These are phyloP conservation scores for Peniophora sp. DNA, from an alignment of 1,284 basidiomycete species.

Conservation along the genomic window DNA sequence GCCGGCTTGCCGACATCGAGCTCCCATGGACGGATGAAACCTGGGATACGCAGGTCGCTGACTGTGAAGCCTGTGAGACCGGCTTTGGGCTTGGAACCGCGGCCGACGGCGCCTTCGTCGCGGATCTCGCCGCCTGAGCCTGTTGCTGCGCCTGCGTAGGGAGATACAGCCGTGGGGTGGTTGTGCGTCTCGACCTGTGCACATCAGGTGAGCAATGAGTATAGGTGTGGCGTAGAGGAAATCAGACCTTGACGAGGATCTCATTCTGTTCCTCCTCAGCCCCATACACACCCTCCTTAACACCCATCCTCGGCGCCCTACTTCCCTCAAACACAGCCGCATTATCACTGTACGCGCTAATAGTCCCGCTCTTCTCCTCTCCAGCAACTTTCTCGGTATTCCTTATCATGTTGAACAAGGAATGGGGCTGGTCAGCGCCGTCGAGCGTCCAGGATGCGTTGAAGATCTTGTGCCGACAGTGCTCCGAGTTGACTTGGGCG, in stretches of 20 bases:
- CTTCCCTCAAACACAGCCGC: conserved; percentile 90
- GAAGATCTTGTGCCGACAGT: conserved; percentile 99
- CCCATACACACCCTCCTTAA: conserved; percentile 48
- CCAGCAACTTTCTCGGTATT: conserved; percentile 82
- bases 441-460: conserved; percentile 96
- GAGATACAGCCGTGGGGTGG: conserved; percentile 97
- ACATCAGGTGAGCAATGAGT: no score
- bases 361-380: conserved; percentile 54
- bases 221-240: no score
- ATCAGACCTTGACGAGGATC: conserved; percentile 94
- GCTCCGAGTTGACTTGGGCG: conserved; percentile 99
- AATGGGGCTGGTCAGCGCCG: conserved; percentile 56
- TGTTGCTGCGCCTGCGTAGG: conserved; percentile 95
- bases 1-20: conserved; percentile 82
- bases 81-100: conserved; percentile 95
- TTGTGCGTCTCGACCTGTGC: conserved; percentile 99
- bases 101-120: conserved; percentile 94
- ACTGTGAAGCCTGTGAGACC: conserved; percentile 92
- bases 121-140: conserved; percentile 98
- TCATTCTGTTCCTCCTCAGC: conserved; percentile 70
- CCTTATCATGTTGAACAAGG: conserved; percentile 96
- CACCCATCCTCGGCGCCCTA: conserved; percentile 72
- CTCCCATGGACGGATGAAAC: conserved; percentile 87
- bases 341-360: conserved; percentile 98
- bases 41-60: conserved; percentile 91